phyloP scores from a whole-genome alignment of 768 basidiomycete genomes.

The button mushroom (Agaricus bisporus) region DNA sequence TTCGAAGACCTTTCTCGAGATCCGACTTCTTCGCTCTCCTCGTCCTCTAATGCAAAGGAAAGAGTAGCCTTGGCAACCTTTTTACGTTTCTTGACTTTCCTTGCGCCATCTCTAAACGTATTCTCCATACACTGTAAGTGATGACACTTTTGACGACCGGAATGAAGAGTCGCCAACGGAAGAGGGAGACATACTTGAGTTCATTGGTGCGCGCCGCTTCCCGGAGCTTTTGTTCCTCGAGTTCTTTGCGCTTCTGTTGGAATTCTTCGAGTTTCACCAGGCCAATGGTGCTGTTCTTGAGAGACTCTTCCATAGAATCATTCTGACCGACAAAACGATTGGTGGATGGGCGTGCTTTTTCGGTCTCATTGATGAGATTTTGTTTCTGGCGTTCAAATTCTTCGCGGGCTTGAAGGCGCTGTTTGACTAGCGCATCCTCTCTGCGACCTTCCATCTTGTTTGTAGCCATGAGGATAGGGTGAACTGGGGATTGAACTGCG shows the following conservation, averaged over 20 bases:
- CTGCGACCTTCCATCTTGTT: slow-evolving; percentile 81
- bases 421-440: slow-evolving; percentile 80
- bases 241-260: slow-evolving; percentile 77
- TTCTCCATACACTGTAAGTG: slow-evolving; percentile 77
- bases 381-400: slow-evolving; percentile 80
- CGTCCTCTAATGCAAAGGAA: slow-evolving; percentile 89
- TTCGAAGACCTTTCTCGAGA: slow-evolving; percentile 27
- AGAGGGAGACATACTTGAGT: slow-evolving; percentile 66
- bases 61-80: slow-evolving; percentile 83
- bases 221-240: slow-evolving; percentile 88
- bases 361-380: slow-evolving; percentile 79
- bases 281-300: slow-evolving; percentile 89
- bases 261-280: slow-evolving; percentile 91
- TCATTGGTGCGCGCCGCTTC: slow-evolving; percentile 83
- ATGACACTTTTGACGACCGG: slow-evolving; percentile 25
- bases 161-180: slow-evolving; percentile 10
- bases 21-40: slow-evolving; percentile 37
- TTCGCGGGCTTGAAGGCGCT: slow-evolving; percentile 73
- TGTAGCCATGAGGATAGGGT: slow-evolving; percentile 47
- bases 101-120: slow-evolving; percentile 82
- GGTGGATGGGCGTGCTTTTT: slow-evolving; percentile 82
- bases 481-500: slow-evolving; percentile 4
- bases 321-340: slow-evolving; percentile 92
- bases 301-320: slow-evolving; percentile 89
- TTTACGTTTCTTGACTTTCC: slow-evolving; percentile 88